Conservation (phyloP, 2,329 filamentous ascomycete genomes). For the Ascochyta rabiei region DNA sequence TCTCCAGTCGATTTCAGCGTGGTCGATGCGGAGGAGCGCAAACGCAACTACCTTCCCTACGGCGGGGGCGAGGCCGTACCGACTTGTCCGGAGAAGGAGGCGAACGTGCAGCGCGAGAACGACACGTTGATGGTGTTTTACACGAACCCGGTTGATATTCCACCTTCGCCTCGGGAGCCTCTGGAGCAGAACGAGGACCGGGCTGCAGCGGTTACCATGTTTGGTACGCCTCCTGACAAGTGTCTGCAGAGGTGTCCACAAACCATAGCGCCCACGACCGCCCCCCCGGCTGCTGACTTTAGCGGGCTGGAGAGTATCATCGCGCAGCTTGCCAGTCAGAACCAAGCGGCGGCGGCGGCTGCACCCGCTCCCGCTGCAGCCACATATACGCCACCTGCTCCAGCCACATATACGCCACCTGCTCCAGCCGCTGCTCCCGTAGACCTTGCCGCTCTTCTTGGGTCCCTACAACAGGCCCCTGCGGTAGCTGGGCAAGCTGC, state of each 20-base stretch:
- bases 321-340: conserved; percentile 31
- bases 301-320: conserved; percentile 38
- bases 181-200: conserved; percentile 40
- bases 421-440: conserved; percentile 23
- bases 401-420: conserved; percentile 28
- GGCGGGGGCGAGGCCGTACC: conserved; percentile 52
- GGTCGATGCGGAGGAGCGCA: conserved; percentile 49
- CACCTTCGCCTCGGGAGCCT: conserved; percentile 54
- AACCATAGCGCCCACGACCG: conserved; percentile 13
- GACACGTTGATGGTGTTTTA: conserved; percentile 57
- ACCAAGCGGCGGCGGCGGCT: conserved; percentile 12
- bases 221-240: conserved; percentile 46
- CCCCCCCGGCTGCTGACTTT: conserved; percentile 28
- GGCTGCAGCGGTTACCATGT: conserved; percentile 33
- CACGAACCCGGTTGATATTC: conserved; percentile 52
- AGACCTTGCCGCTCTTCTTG: conserved; percentile 40
- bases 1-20: conserved; percentile 52
- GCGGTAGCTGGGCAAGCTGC: conserved; percentile 15
- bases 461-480: conserved; percentile 27
- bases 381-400: conserved; percentile 28
- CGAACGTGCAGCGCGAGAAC: conserved; percentile 53
- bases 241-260: conserved; percentile 34
- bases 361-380: conserved; percentile 19
- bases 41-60: conserved; percentile 53
- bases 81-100: conserved; percentile 50